phyloP scores from a whole-genome alignment of 306 rosid species.

The Aeschynomene evenia region DNA sequence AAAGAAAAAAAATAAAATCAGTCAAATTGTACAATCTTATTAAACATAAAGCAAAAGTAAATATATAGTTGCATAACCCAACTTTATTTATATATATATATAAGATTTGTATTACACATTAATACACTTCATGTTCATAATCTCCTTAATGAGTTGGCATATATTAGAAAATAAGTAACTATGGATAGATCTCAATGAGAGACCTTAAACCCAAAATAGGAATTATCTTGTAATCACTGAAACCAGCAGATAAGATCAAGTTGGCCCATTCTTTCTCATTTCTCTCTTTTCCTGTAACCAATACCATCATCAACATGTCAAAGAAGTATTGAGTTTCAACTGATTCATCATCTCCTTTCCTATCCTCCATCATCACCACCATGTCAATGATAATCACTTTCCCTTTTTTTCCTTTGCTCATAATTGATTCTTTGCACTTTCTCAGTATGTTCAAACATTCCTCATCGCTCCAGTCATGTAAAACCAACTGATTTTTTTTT shows the following conservation, averaged over 20 bases:
- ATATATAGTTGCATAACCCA: too few relatives aligned
- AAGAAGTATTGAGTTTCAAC: conserved; percentile 33
- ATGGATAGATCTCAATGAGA: too few relatives aligned
- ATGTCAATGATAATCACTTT: conserved; percentile 51
- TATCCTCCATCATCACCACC: conserved; percentile 35
- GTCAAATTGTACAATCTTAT: too few relatives aligned
- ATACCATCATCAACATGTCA: conserved; percentile 35
- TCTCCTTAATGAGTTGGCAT: too few relatives aligned
- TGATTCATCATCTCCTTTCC: conserved; percentile 22
- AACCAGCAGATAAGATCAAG: conserved; percentile 19
- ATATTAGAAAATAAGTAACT: conserved; percentile 17
- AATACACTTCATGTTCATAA: too few relatives aligned
- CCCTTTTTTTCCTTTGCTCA: conserved; percentile 7
- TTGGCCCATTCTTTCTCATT: conserved; percentile 30
- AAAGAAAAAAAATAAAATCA: too few relatives aligned
- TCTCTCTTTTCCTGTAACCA: conserved; percentile 28
- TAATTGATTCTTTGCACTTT: conserved; percentile 46
- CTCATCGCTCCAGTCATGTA: conserved; percentile 55
- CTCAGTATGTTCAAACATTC: too few relatives aligned
- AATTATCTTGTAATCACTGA: conserved; percentile 18
- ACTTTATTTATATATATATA: too few relatives aligned
- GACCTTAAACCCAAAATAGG: conserved; percentile 18
- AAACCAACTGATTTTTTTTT: conserved; percentile 39
- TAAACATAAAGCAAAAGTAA: too few relatives aligned
- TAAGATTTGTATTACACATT: too few relatives aligned